phyloP scores from a whole-genome alignment of 768 basidiomycete genomes.

The Infundibulicybe gibba region DNA sequence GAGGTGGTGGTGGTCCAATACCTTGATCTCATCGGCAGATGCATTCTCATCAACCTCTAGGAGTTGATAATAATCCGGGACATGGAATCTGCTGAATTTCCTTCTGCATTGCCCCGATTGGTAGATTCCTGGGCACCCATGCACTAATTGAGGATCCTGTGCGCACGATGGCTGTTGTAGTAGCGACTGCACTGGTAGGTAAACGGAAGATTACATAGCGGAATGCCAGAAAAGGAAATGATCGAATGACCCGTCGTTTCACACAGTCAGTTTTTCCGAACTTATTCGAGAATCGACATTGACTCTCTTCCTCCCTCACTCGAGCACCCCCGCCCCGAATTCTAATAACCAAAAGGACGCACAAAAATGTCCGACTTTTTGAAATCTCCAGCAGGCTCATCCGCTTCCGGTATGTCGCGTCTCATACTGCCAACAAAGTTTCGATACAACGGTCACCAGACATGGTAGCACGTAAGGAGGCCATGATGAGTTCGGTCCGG shows the following conservation, averaged over 20 bases:
- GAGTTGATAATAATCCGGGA: conserved; percentile 77
- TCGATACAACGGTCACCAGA: conserved; percentile 22
- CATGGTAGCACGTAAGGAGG: conserved; percentile 44
- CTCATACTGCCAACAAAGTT: background rate
- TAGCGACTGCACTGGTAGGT: too few species aligned
- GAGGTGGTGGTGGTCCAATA: conserved; percentile 14
- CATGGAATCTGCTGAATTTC: conserved; percentile 13
- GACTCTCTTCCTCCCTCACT: background rate
- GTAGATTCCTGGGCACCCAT: conserved; percentile 77
- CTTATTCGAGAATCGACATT: background rate
- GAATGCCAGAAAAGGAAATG: conserved; percentile 7
- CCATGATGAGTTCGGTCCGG: conserved; percentile 60
- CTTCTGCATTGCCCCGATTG: conserved; percentile 22
- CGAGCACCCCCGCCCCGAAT: background rate
- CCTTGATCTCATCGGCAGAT: conserved; percentile 87
- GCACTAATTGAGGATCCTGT: background rate
- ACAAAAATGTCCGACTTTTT: conserved; percentile 54
- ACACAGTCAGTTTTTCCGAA: background rate
- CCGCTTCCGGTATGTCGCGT: conserved; percentile 21
- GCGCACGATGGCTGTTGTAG: too few species aligned
- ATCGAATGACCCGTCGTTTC: conserved; percentile 10
- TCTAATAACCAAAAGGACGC: too few species aligned
- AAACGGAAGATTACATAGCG: background rate
- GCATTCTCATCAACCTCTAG: conserved; percentile 81
- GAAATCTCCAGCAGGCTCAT: conserved; percentile 28